Evolutionary conservation across 225 moss, liverwort and hornwort species (phyloP).

Genomic region (Polytrichum commune): DNA sequence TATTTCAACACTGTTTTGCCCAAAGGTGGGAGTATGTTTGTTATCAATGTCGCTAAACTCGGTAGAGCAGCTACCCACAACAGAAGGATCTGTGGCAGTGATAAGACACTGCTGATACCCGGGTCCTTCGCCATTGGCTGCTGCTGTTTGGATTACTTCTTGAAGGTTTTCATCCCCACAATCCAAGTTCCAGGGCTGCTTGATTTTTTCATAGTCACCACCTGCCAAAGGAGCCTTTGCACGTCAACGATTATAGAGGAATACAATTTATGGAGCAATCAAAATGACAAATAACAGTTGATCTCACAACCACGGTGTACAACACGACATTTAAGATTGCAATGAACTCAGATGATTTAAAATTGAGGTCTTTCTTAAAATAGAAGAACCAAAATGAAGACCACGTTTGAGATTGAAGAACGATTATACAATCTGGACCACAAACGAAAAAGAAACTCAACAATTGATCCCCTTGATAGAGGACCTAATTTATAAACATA

Average conservation of each 20-base stretch:
- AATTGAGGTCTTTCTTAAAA: no score
- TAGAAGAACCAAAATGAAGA: no score
- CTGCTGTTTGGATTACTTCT: background rate
- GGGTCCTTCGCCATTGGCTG: background rate
- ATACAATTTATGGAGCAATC: background rate
- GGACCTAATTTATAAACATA: background rate
- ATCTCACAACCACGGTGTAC: no score
- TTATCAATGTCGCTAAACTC: background rate
- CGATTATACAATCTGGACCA: background rate
- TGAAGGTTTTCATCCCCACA: background rate
- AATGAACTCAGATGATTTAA: no score
- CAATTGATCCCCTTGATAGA: no score
- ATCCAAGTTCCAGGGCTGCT: slow-evolving; percentile 6
- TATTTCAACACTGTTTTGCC: background rate
- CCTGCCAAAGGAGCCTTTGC: slow-evolving; percentile 1
- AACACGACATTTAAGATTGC: no score
- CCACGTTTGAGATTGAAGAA: background rate
- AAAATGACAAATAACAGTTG: background rate
- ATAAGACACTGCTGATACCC: slow-evolving; percentile 6
- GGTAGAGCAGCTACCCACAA: background rate
- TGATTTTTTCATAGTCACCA: slow-evolving; percentile 4
- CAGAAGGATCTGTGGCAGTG: background rate
- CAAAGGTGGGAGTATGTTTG: background rate
- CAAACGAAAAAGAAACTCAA: background rate
- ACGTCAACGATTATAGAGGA: background rate